These are phyloP conservation scores for Talaromyces amestolkiae DNA, from an alignment of 2,329 filamentous ascomycete genomes.

Conservation along the genomic window DNA sequence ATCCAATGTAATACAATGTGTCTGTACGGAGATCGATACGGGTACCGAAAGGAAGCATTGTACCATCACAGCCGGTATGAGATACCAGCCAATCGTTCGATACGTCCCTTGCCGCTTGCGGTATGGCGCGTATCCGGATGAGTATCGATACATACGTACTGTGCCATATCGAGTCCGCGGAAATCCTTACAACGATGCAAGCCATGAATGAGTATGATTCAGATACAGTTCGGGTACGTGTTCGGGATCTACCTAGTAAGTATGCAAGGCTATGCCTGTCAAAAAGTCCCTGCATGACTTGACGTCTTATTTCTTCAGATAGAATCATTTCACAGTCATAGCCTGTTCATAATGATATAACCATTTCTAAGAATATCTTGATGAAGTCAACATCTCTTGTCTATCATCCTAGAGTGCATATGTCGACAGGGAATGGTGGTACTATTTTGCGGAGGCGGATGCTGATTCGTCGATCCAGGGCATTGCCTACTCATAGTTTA, in stretches of 20 bases:
- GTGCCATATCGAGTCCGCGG: background rate
- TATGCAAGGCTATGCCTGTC: background rate
- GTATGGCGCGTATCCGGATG: background rate
- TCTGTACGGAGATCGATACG: background rate
- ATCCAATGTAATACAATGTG: background rate
- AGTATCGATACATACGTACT: background rate
- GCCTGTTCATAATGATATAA: background rate
- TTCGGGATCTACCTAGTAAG: background rate
- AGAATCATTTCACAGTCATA: background rate
- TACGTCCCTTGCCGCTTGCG: background rate
- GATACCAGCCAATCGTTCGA: slow-evolving; percentile 17
- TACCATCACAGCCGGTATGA: slow-evolving; percentile 7
- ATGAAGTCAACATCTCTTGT: background rate
- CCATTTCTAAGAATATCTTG: background rate
- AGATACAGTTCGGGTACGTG: no score
- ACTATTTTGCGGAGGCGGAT: background rate
- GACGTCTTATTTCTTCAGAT: background rate
- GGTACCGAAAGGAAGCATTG: background rate
- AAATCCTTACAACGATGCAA: background rate
- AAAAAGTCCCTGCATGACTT: background rate
- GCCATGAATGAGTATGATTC: background rate
- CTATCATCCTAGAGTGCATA: background rate
- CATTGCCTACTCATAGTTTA: no score
- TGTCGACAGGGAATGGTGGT: background rate
- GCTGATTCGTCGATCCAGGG: background rate